Conservation (phyloP, 2,329 filamentous ascomycete genomes). For the Diaporthe citri region DNA sequence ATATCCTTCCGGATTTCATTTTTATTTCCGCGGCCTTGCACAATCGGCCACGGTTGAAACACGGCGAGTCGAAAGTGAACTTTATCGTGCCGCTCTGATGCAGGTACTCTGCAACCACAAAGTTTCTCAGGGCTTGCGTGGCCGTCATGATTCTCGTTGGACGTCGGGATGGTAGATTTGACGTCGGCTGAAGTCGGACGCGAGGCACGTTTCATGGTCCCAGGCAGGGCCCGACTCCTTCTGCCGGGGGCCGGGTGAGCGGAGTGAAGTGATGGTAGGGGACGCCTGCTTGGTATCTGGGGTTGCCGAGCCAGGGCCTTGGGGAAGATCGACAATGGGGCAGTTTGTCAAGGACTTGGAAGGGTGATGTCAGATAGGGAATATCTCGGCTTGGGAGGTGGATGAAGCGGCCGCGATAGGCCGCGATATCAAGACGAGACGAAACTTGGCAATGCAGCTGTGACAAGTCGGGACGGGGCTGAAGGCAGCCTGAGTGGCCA, state of each 20-base stretch:
- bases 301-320: background rate
- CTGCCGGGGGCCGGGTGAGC: slow-evolving; percentile 14
- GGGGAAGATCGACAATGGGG: slow-evolving; percentile 6
- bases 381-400: slow-evolving; percentile 32
- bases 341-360: background rate
- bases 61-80: background rate
- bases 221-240: background rate
- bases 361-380: slow-evolving; percentile 38
- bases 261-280: background rate
- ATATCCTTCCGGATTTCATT: background rate
- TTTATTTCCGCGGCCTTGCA: background rate
- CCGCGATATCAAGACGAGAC: slow-evolving; percentile 13
- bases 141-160: slow-evolving; percentile 5
- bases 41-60: background rate
- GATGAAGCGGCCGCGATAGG: slow-evolving; percentile 4
- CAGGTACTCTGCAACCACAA: slow-evolving; percentile 22
- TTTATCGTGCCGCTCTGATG: slow-evolving; percentile 15
- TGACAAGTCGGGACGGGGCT: slow-evolving; percentile 7
- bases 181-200: slow-evolving; percentile 27
- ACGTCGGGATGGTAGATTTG: background rate
- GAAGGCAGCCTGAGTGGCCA: slow-evolving; percentile 9
- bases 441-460: slow-evolving; percentile 18
- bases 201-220: background rate
- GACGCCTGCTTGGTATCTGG: slow-evolving; percentile 11
- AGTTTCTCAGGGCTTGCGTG: background rate